Conservation (phyloP, 2,329 filamentous ascomycete species). For the Dactylonectria macrodidyma region DNA sequence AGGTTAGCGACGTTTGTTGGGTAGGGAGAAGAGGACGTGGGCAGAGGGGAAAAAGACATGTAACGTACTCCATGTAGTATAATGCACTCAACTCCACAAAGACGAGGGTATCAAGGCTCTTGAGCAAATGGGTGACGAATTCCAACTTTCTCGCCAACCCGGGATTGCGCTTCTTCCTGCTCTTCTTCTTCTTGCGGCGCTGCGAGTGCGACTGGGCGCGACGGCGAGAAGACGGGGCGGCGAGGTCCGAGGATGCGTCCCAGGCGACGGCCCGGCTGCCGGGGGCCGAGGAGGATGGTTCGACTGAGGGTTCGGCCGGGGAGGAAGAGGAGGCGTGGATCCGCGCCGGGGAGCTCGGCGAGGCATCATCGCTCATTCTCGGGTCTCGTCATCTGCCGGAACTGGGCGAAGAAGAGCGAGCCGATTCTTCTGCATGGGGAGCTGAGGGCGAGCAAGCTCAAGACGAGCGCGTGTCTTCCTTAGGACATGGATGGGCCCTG, state of each 20-base stretch:
- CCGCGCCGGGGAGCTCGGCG: slow-evolving; percentile 58
- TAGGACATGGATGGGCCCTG: slow-evolving; percentile 46
- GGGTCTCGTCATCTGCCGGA: slow-evolving; percentile 53
- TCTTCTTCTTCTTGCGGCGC: slow-evolving; percentile 55
- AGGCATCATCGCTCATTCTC: slow-evolving; percentile 68
- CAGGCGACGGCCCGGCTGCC: slow-evolving; percentile 41
- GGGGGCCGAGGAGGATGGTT: slow-evolving; percentile 37
- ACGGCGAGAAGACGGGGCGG: slow-evolving; percentile 24
- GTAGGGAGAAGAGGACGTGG: neutral
- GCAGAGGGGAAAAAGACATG: neutral
- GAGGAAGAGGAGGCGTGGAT: slow-evolving; percentile 41
- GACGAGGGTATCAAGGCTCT: slow-evolving; percentile 73
- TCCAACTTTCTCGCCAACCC: slow-evolving; percentile 70
- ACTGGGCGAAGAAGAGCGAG: slow-evolving; percentile 28
- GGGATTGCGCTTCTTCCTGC: slow-evolving; percentile 55
- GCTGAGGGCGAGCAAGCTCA: slow-evolving; percentile 46
- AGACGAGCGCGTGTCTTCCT: slow-evolving; percentile 37
- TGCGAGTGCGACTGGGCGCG: slow-evolving; percentile 44
- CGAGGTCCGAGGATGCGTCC: slow-evolving; percentile 33
- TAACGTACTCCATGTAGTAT: slow-evolving; percentile 80
- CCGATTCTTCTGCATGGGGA: slow-evolving; percentile 29
- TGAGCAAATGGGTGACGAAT: slow-evolving; percentile 73
- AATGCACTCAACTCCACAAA: slow-evolving; percentile 76
- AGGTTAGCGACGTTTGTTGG: slow-evolving; percentile 15
- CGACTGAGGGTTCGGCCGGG: slow-evolving; percentile 57